Evolutionary conservation across 139 green algal species (phyloP).

Genomic region (Chlorella sorokiniana): DNA sequence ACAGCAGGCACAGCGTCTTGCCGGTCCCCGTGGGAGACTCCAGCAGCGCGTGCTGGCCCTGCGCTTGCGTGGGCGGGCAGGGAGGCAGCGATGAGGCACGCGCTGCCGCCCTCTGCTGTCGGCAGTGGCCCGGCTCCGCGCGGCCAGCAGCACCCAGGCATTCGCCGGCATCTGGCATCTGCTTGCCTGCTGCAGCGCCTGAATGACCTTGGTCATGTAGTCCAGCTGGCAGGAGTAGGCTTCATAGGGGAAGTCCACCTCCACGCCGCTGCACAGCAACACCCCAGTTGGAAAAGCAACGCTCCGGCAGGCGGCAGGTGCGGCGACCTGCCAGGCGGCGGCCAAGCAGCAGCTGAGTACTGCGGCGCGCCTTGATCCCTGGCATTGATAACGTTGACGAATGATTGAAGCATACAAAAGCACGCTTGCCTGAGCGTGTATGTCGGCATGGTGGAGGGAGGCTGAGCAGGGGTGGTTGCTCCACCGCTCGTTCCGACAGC

Average conservation of each 20-base stretch:
- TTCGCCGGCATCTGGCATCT: not conserved
- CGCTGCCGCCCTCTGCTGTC: too few species aligned
- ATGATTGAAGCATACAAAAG: not conserved
- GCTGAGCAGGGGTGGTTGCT: not conserved
- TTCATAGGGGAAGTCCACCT: slow-evolving; percentile 86
- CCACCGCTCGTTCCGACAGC: not conserved
- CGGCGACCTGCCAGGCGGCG: too few species aligned
- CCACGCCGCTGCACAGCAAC: slow-evolving; percentile 51
- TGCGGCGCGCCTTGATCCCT: too few species aligned
- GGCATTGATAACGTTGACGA: too few species aligned
- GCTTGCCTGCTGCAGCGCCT: slow-evolving; percentile 79
- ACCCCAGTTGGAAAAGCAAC: not conserved
- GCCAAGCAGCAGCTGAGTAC: too few species aligned
- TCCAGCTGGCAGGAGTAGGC: slow-evolving; percentile 86
- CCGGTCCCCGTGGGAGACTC: slow-evolving; percentile 96
- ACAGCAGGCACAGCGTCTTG: slow-evolving; percentile 98
- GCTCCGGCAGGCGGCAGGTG: not conserved
- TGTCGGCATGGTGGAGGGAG: not conserved
- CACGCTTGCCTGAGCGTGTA: not conserved
- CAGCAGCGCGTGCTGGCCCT: slow-evolving; percentile 87
- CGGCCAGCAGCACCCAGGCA: too few species aligned
- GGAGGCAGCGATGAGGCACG: too few species aligned
- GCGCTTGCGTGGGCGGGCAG: not conserved
- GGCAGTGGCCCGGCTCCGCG: too few species aligned
- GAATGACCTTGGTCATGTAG: slow-evolving; percentile 94